Base-by-base conservation (phyloP, 2,329 filamentous ascomycete species). In the Sporothrix schenckii region DNA sequence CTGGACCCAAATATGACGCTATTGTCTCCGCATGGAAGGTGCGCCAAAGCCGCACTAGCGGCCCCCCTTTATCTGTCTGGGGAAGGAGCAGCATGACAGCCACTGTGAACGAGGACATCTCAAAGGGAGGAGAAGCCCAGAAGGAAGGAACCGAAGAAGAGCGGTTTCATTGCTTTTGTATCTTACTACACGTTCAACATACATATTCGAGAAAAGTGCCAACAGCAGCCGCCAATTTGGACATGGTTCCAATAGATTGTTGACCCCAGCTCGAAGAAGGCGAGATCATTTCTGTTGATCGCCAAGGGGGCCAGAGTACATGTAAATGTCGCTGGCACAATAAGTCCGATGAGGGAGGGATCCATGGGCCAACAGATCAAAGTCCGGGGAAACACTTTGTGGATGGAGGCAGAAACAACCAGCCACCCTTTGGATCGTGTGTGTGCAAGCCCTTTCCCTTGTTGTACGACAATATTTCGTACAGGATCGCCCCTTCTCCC, bases 21-120 rank as follows among this genome's bases (percentile, higher is more conserved):
- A 68, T 60, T 58, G 58, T 68, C 66, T 68, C 66, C 66, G 66
- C 66, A 60, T 44, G 50, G 49, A 41, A 60, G 50, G 53, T 41
- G 16, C 53, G 27, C 66, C 50, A 67, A 54, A 56, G 65, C 19
- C 65, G 65, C 65, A 67, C 50, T 67, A 67, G 34, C 34, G 65
- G 39, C 34, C 63, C 63, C 44, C 53, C 63, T 66, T 41, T 41
- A 39, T n/a, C 24, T 56, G 21, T 66, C 24, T 47, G 49, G 49
- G 63, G 49, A 39, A 52, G 19, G 52, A 60, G 24, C 56, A 69
- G 44, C 44, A 69, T 34, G 34, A 34, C 34, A 34, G 34, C 34
- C 34, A 34, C 34, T 9, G 34, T 34, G 34, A 34, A 34, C 34
- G 34, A 58, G 27, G n/a, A 34, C n/a, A 49, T 27, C 19, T 30